Evolutionary conservation across 805 yeast species (phyloP), one percentile per base, ranked within the genome.

Genomic region (Kazachstania martiniae): DNA sequence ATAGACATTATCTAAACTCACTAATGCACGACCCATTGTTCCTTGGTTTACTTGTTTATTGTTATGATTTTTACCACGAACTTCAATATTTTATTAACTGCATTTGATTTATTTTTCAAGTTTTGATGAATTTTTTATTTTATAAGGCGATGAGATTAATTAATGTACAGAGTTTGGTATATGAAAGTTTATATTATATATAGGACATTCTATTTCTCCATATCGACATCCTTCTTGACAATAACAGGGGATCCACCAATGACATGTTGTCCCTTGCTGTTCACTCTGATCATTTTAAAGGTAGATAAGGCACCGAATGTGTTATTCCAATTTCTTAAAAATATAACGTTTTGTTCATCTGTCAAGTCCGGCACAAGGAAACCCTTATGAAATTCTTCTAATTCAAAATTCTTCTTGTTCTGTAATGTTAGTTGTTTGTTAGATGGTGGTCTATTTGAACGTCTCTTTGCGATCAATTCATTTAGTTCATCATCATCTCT

Each of bases 371-470:
- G 95, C 4, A 79, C 63, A 29, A 65, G 61, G 42, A 68, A 72
- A 0, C 98, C 98, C 0, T 83, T 66, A 14, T 58, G 62, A 46
- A 70, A 85, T 35, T 79, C 73, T 25, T 70, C 69, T 24, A 48
- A 32, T 35, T 87, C 96, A 29, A 66, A 59, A 33, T 77, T 74
- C 28, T 65, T 65, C 47, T 71, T 71, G 41, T 68, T 70, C 44
- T 81, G 79, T 36, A 86, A 55, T 15, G 71, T 47, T 42, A 74
- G 76, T 47, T 84, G 94, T 49, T 74, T 74, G 38, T 70, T 71
- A 5, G 81, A 58, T 12, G 82, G 68, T 8, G 98, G 95, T 60
- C 97, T 70, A 12, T 94, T 93, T n/a, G 86, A 74, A 51, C 94
- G 72, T 63, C 94, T 72, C 34, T 67, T 72, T 4, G 53, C 57